Percentiles rank a stretch among this genome's conserved stretches.
Conservation (phyloP, 2,329 filamentous ascomycete species). For the Sporothrix curviconia region DNA sequence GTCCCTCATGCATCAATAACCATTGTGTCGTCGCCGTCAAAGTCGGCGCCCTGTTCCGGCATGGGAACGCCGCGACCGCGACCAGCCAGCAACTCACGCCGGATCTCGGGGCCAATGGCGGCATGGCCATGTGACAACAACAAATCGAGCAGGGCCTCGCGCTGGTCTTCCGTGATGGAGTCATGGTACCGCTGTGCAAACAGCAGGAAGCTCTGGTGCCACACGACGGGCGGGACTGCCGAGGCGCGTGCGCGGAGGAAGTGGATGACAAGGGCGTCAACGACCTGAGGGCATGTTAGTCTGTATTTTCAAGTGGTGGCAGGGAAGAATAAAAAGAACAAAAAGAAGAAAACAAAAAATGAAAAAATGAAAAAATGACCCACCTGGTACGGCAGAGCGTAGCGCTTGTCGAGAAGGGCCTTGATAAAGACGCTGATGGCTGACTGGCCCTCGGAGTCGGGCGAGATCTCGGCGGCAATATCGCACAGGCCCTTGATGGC, state of each 20-base stretch:
- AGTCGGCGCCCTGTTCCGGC: constrained; percentile 44
- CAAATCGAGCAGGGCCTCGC: constrained; percentile 83
- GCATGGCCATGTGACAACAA: constrained; percentile 78
- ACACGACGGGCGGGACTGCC: constrained; percentile 69
- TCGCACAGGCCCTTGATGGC: constrained; percentile 89
- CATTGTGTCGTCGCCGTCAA: constrained; percentile 89
- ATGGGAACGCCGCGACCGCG: constrained; percentile 72
- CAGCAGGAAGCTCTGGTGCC: constrained; percentile 87
- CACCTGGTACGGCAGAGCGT: constrained; percentile 92
- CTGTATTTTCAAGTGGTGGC: no score
- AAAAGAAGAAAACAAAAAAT: no score
- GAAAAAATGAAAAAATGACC: no score
- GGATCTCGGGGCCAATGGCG: constrained; percentile 82
- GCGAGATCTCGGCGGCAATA: constrained; percentile 84
- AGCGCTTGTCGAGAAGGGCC: constrained; percentile 90
- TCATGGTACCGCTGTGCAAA: constrained; percentile 95
- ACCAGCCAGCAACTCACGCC: constrained; percentile 81
- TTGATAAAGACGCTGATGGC: constrained; percentile 95
- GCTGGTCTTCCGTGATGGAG: constrained; percentile 84
- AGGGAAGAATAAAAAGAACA: no score
- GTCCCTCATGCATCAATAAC: constrained; percentile 49
- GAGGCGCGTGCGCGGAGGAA: constrained; percentile 50
- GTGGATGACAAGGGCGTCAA: constrained; percentile 93
- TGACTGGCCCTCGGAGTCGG: constrained; percentile 76
- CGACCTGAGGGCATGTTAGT: constrained; percentile 47